phyloP scores from a whole-genome alignment of 1,284 basidiomycete species.

The Cutaneotrichosporon dermatis region DNA sequence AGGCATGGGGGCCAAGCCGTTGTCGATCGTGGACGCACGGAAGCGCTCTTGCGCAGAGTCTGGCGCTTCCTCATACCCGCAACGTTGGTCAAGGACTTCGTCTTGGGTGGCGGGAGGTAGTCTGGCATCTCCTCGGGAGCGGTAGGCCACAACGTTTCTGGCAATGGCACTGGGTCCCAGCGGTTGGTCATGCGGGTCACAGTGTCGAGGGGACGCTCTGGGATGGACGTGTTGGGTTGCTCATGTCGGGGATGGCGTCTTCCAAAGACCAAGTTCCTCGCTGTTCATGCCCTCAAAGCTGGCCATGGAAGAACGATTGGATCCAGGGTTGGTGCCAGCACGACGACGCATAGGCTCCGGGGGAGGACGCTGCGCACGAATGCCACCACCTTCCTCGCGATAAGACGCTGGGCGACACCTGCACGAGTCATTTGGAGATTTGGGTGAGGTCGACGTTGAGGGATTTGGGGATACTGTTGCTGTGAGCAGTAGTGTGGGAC shows the following conservation, averaged over 20 bases:
- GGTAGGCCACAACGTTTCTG: constrained; percentile 29
- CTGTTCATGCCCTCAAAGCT: constrained; percentile 33
- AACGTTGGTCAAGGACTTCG: constrained; percentile 38
- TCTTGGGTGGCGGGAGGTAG: constrained; percentile 23
- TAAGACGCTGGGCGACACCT: constrained; percentile 9
- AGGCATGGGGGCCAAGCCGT: constrained; percentile 10
- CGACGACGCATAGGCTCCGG: constrained; percentile 12
- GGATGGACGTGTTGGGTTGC: constrained; percentile 40
- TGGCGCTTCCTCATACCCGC: constrained; percentile 18
- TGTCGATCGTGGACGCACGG: constrained; percentile 19
- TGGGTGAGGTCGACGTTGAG: constrained; percentile 12
- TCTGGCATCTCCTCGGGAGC: constrained; percentile 24
- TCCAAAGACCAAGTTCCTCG: constrained; percentile 44
- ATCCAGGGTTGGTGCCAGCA: constrained; percentile 13
- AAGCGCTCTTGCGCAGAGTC: constrained; percentile 18
- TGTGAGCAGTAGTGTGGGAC: background rate
- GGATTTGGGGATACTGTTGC: constrained; percentile 6
- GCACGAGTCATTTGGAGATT: constrained; percentile 20
- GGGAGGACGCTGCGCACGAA: background rate
- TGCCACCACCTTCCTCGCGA: constrained; percentile 6
- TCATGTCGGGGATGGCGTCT: constrained; percentile 38
- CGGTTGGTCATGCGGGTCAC: constrained; percentile 35
- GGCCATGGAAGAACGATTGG: constrained; percentile 35
- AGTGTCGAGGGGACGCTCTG: constrained; percentile 45
- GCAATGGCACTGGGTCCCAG: constrained; percentile 24